phyloP scores from a whole-genome alignment of 352 stramenopile genomes.

The Phytophthora vignae region DNA sequence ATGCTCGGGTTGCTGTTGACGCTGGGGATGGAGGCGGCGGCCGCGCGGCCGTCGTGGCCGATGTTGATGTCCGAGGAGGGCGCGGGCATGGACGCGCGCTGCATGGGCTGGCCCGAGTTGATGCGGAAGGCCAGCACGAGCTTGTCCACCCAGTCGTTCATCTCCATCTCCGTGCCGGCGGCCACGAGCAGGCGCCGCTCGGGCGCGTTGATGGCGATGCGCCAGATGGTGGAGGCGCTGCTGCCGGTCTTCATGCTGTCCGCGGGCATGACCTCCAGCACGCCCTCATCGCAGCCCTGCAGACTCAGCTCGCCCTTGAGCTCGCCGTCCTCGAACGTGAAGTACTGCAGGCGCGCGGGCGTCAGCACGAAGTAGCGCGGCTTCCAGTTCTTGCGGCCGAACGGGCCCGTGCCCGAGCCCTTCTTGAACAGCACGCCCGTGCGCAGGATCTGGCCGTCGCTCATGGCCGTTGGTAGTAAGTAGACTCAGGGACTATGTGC shows the following conservation, averaged over 20 bases:
- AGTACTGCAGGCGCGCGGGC: slow-evolving; percentile 67
- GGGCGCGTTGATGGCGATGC: slow-evolving; percentile 73
- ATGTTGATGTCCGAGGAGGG: slow-evolving; percentile 10
- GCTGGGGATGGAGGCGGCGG: neutral
- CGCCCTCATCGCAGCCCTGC: slow-evolving; percentile 59
- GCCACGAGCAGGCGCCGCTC: slow-evolving; percentile 70
- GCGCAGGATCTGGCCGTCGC: slow-evolving; percentile 61
- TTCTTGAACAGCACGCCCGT: slow-evolving; percentile 89
- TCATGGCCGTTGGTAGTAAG: slow-evolving; percentile 49
- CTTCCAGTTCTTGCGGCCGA: slow-evolving; percentile 84
- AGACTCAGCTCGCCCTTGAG: slow-evolving; percentile 79
- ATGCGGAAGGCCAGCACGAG: slow-evolving; percentile 73
- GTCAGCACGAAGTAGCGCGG: slow-evolving; percentile 84
- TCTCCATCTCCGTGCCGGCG: slow-evolving; percentile 80
- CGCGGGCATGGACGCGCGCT: slow-evolving; percentile 41
- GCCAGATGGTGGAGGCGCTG: slow-evolving; percentile 81
- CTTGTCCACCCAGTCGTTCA: slow-evolving; percentile 88
- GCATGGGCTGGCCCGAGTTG: slow-evolving; percentile 47
- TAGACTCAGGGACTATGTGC: too few relatives aligned
- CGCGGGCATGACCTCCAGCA: slow-evolving; percentile 83
- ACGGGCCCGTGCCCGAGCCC: slow-evolving; percentile 64
- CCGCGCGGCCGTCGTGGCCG: too few relatives aligned
- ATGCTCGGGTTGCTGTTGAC: slow-evolving; percentile 47
- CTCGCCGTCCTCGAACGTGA: slow-evolving; percentile 83
- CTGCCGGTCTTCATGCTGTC: slow-evolving; percentile 80